Percentiles rank a stretch among this genome's conserved stretches.
These are phyloP conservation scores for Cryptococcus sp. DNA, from an alignment of 1,284 basidiomycete genomes.

Conservation along the genomic window DNA sequence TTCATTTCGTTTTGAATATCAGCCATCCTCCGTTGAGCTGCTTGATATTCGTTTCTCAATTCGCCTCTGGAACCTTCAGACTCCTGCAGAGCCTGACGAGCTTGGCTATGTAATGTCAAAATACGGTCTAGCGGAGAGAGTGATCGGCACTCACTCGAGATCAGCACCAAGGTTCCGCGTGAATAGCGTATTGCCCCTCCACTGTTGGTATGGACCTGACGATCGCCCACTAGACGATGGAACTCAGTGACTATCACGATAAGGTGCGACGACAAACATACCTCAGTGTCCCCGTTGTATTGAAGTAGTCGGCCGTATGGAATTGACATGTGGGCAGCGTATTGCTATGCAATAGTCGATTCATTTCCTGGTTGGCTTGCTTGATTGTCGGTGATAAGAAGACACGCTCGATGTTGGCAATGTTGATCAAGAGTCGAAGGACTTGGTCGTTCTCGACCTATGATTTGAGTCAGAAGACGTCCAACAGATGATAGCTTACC, in stretches of 20 bases:
- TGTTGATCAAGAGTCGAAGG: slow-evolving; percentile 78
- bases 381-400: slow-evolving; percentile 65
- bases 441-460: slow-evolving; percentile 77
- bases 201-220: slow-evolving; percentile 23
- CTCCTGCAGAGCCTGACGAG: neutral
- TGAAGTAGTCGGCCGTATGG: slow-evolving; percentile 32
- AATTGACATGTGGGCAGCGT: slow-evolving; percentile 17
- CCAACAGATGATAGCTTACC: slow-evolving; percentile 56
- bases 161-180: slow-evolving; percentile 30
- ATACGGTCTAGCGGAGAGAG: neutral
- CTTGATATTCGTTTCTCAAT: neutral
- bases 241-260: neutral
- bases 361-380: slow-evolving; percentile 62
- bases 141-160: slow-evolving; percentile 27
- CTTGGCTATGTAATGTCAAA: neutral
- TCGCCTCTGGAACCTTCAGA: slow-evolving; percentile 2
- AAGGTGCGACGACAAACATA: neutral
- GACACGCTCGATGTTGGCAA: slow-evolving; percentile 68
- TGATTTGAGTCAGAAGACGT: neutral
- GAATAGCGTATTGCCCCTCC: slow-evolving; percentile 28
- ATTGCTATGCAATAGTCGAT: slow-evolving; percentile 43
- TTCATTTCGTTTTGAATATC: slow-evolving; percentile 6
- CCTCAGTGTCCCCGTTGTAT: slow-evolving; percentile 15
- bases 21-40: slow-evolving; percentile 2
- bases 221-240: too few relatives aligned